phyloP scores from a whole-genome alignment of 345 rosid species.

The Dimocarpus longan region DNA sequence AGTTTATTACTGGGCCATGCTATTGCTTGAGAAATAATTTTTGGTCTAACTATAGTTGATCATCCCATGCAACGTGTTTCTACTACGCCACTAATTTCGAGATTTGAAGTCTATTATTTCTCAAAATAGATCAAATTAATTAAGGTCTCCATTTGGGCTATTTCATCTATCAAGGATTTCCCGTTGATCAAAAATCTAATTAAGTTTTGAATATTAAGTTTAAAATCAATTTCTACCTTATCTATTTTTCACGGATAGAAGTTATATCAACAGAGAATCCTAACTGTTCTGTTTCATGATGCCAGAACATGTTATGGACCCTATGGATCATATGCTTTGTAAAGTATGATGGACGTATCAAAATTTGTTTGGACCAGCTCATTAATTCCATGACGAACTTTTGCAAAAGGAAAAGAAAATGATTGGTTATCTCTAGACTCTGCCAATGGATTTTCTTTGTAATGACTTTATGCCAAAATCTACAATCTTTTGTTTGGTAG shows the following conservation, averaged over 20 bases:
- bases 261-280: background rate
- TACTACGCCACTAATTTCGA: too few species aligned
- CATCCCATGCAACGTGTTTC: background rate
- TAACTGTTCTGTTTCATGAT: background rate
- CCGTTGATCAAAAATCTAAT: too few species aligned
- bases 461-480: constrained; percentile 22
- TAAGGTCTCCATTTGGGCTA: too few species aligned
- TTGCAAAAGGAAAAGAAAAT: background rate
- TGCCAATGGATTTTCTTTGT: constrained; percentile 11
- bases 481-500: constrained; percentile 16
- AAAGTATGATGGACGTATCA: constrained; percentile 8
- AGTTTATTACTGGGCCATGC: background rate
- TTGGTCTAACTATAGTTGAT: too few species aligned
- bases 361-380: constrained; percentile 6
- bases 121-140: too few species aligned
- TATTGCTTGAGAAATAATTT: background rate
- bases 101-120: too few species aligned
- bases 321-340: constrained; percentile 11
- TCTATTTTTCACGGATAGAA: background rate
- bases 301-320: background rate
- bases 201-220: too few species aligned
- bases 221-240: too few species aligned
- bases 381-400: constrained; percentile 7
- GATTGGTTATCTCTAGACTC: constrained; percentile 13
- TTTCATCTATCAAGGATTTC: too few species aligned